Base-by-base conservation (phyloP, 768 basidiomycete genomes). In the Boletus rubroflammeus region DNA sequence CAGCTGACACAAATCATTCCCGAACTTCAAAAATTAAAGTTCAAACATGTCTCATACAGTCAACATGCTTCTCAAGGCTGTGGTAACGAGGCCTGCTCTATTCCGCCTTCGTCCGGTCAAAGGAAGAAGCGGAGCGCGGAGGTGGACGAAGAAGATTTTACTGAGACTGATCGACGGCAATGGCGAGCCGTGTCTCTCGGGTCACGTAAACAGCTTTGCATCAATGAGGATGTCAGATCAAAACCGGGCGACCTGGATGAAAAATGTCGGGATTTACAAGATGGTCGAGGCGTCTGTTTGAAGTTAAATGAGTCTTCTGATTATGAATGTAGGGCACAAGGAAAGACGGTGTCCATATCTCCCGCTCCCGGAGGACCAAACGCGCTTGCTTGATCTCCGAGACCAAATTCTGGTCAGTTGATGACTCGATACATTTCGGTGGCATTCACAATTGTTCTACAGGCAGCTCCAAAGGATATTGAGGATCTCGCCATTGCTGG, bases 381-480 rank as follows among this genome's bases (percentile, higher is more conserved):
- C 72, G 10, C 75, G 73, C 38, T 84, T 97, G 79, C 73, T 90
- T 14, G 90, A 93, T 60, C 82, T 95, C 56, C 79, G 93, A 47
- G 95, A 97, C 67, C 86, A 93, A 65, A 85, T 95, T 28, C 72
- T 97, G 63, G 94, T 88, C 35, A 3, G 59, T 57, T 43, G 29
- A 19, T 50, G 46, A 39, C 31, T 21, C 17, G 9, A 29, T 5
- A 38, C 23, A n/a, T 26, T 49, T 36, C 17, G 10, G 28, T 11
- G 5, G 14, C 11, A 46, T 47, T 57, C 32, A 50, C n/a, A 42
- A 17, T 26, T 35, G 2, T 54, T 41, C 6, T 40, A 3, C 29
- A 95, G 94, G 90, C 94, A 0, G 78, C 81, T 2, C 90, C 94
- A 0, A 92, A 91, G 67, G 96, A 97, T 59, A 97, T 99, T 5